Evolutionary conservation across 1,139 yeast genomes (phyloP), one percentile per base, ranked within the genome.

Genomic region (Geotrichum reessii): DNA sequence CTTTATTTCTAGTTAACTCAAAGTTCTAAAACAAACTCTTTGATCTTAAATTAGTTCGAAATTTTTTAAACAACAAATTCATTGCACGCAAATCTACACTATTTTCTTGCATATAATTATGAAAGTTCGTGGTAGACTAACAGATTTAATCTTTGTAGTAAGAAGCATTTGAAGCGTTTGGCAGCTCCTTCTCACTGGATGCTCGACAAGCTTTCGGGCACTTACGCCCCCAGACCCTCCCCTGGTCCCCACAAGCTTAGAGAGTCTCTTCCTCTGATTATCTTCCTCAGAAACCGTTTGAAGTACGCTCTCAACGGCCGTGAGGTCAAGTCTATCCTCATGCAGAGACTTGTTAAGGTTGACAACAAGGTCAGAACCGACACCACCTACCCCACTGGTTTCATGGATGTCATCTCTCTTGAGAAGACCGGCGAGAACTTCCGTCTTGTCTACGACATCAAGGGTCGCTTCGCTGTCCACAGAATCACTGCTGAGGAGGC

Each of bases 181-280:
- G 96, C 96, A 78, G 97, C 97, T 78, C 99, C 99, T 84, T 87
- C 92, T 84, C 99, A 95, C 87, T 95, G 99, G 99, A 89, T 95
- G 96, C 88, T 95, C 85, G 99, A 93, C 96, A 95, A 95, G 84
- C 85, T 95, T 83, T 88, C 97, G 79, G 99, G 99, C 77, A 84
- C 91, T 76, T 93, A 93, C 80, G 99, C 99, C 71, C 99, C 99
- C 83, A 92, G 98, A 85, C 96, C 98, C 77, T 90, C 97, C 67
- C 87, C 96, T 71, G 99, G 99, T 84, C 99, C 99, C 78, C 99
- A 93, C 87, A 93, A 93, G 83, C 86, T 92, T 80, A 87, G 99
- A 82, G 99, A 93, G 83, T 93, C 97, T 64, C 87, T 93, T 76
- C 99, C 99, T 77, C 87, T 93, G 81, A 85, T 93, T 76, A 93